phyloP scores from a whole-genome alignment of 2,329 filamentous ascomycete genomes.

The Penicillium sp. region DNA sequence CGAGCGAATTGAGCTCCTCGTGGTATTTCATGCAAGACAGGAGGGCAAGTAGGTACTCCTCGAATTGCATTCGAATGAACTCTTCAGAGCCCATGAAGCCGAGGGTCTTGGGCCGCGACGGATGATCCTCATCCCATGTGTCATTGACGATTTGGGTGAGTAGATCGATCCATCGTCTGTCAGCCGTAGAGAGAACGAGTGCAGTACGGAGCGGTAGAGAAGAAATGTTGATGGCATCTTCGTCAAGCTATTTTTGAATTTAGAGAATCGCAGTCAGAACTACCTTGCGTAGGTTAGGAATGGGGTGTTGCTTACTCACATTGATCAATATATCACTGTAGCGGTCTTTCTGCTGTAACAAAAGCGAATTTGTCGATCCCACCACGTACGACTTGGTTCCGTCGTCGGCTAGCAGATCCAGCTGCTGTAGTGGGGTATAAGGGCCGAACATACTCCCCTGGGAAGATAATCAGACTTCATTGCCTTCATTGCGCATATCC shows the following conservation, averaged over 20 bases:
- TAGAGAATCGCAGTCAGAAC: too few species aligned
- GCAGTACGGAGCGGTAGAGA: slow-evolving; percentile 71
- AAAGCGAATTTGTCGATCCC: slow-evolving; percentile 88
- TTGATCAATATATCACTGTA: slow-evolving; percentile 97
- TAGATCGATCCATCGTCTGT: slow-evolving; percentile 94
- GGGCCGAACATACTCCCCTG: slow-evolving; percentile 90
- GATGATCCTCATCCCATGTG: slow-evolving; percentile 92
- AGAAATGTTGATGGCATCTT: slow-evolving; percentile 75
- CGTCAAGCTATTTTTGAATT: slow-evolving; percentile 57
- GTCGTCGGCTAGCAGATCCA: slow-evolving; percentile 87
- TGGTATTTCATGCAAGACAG: slow-evolving; percentile 88
- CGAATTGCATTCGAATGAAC: slow-evolving; percentile 93
- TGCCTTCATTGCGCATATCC: not conserved
- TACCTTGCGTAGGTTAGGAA: too few species aligned
- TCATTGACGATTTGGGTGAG: slow-evolving; percentile 89
- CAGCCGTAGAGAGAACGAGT: slow-evolving; percentile 72
- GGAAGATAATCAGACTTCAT: slow-evolving; percentile 44
- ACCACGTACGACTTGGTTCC: slow-evolving; percentile 97
- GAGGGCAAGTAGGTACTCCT: slow-evolving; percentile 88
- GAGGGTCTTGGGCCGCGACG: slow-evolving; percentile 83
- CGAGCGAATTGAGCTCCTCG: slow-evolving; percentile 52
- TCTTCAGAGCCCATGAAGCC: slow-evolving; percentile 95
- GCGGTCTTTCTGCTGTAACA: slow-evolving; percentile 88
- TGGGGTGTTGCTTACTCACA: slow-evolving; percentile 27
- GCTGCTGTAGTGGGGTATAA: slow-evolving; percentile 91